Base-by-base conservation (phyloP, 345 rosid species). In the Orychophragmus violaceus region DNA sequence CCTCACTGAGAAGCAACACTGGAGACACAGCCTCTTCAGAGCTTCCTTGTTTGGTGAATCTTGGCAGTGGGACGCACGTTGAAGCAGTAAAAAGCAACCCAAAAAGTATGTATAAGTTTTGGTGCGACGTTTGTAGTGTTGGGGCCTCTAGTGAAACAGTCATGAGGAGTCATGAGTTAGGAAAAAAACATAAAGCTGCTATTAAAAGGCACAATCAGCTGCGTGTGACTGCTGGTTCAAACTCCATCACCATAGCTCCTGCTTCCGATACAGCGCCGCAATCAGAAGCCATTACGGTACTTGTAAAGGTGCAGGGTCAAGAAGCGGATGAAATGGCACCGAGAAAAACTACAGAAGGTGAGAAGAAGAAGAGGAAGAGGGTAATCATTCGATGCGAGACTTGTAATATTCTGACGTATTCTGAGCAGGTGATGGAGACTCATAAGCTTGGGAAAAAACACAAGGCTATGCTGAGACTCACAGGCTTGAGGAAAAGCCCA, bases 381-480 rank as follows among this genome's bases (percentile, higher is more conserved):
- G 81, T 59, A 33, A 56, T 57, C 48, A 54, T 80, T 73, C 75
- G 85, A 95, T 90, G 97, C 33, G 75, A 79, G 39, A 50, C 33
- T 13, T 90, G 95, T 71, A 64, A 49, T 9, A 24, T 84, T 57
- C 71, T 78, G 18, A 70, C 77, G 1, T 19, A 60, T 32, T 70
- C 81, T 58, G 41, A 35, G 42, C 16, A 14, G 48, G 79, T 74
- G 55, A 74, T 84, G 83, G 82, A 69, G 59, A 52, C 10, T 62
- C 95, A 84, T 77, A 56, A 8, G 58, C 79, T 55, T 39, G 90
- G 92, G 63, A 87, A 70, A 76, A 86, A 70, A 51, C 95, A 90
- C 65, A 36, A n/a, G 36, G 48, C 55, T 68, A 37, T 25, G 56
- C 58, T 75, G 82, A 68, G 56, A 41, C n/a, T 65, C 91, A 83